Percentiles rank a stretch among this genome's conserved stretches.
These are phyloP conservation scores for Aureobasidium sp. DNA, from an alignment of 2,329 filamentous ascomycete species.

Conservation along the genomic window DNA sequence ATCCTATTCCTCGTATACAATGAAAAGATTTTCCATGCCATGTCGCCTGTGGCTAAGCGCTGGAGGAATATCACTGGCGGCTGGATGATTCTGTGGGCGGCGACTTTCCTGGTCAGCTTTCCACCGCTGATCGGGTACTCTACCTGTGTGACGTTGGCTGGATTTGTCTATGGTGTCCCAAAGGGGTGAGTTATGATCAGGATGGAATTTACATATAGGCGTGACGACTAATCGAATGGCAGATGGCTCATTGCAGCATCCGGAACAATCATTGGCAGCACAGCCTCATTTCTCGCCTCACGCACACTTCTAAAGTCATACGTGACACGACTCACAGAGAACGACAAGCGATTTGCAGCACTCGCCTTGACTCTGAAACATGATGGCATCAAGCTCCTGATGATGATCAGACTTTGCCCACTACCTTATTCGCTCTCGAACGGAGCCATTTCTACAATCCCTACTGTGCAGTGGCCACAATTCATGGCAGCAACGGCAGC, in stretches of 20 bases:
- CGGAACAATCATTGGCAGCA: constrained; percentile 71
- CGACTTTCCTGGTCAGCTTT: constrained; percentile 72
- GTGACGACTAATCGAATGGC: not conserved
- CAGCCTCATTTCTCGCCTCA: constrained; percentile 71
- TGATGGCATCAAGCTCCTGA: constrained; percentile 80
- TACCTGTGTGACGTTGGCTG: constrained; percentile 61
- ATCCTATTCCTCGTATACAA: constrained; percentile 71
- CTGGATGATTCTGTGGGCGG: constrained; percentile 65
- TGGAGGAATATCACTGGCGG: constrained; percentile 71
- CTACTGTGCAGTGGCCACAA: constrained; percentile 67
- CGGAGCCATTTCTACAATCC: constrained; percentile 88
- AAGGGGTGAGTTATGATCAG: constrained; percentile 51
- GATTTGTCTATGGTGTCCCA: constrained; percentile 65
- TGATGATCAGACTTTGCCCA: constrained; percentile 88
- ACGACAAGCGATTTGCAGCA: constrained; percentile 81
- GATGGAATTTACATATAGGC: not conserved
- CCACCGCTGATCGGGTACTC: constrained; percentile 85
- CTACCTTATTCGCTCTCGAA: constrained; percentile 90
- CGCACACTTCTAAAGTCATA: constrained; percentile 71
- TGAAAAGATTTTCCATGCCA: constrained; percentile 67
- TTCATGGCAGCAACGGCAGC: constrained; percentile 79
- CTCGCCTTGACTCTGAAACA: constrained; percentile 80
- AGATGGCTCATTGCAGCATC: constrained; percentile 79
- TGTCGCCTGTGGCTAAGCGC: constrained; percentile 64
- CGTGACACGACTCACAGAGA: constrained; percentile 71